Percentiles rank a stretch among this genome's conserved stretches.
Evolutionary conservation across 108 stramenopile genomes (phyloP).

Genomic region (Conticribra guillardii): DNA sequence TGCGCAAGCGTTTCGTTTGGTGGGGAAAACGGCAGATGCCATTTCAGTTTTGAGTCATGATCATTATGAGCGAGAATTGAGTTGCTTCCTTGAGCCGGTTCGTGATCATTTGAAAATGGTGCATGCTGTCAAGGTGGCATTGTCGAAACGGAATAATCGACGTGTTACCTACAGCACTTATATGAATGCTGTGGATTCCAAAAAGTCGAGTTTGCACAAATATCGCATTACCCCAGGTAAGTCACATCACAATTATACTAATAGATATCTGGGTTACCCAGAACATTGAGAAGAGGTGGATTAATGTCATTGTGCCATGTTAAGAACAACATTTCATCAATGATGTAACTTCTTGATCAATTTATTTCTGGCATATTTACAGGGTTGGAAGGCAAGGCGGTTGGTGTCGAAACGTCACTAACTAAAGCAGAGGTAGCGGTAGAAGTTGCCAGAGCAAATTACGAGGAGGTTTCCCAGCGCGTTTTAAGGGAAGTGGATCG

Average conservation of each 20-base stretch:
- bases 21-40: conserved; percentile 55
- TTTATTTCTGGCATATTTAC: too few species aligned
- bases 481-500: conserved; percentile 67
- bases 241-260: too few species aligned
- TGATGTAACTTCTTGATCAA: too few species aligned
- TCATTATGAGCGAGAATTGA: conserved; percentile 68
- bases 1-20: conserved; percentile 39
- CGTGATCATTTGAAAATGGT: conserved; percentile 76
- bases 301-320: too few species aligned
- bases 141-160: conserved; percentile 70
- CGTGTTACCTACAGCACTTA: conserved; percentile 62
- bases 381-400: conserved; percentile 47
- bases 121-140: conserved; percentile 75
- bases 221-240: conserved; percentile 38
- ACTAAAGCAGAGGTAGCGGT: conserved; percentile 40
- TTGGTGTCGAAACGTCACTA: conserved; percentile 44
- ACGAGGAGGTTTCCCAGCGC: conserved; percentile 58
- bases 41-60: conserved; percentile 47
- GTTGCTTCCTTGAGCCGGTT: conserved; percentile 71
- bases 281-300: too few species aligned
- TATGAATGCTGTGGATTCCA: conserved; percentile 45
- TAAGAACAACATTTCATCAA: too few species aligned
- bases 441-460: conserved; percentile 44
- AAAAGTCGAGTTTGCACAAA: conserved; percentile 40
- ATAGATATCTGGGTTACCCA: too few species aligned